A percentile compares a stretch with the other conserved stretches of the same genome.
These are phyloP conservation scores for Chalara sp. DNA, from an alignment of 2,329 filamentous ascomycete genomes.

Conservation along the genomic window DNA sequence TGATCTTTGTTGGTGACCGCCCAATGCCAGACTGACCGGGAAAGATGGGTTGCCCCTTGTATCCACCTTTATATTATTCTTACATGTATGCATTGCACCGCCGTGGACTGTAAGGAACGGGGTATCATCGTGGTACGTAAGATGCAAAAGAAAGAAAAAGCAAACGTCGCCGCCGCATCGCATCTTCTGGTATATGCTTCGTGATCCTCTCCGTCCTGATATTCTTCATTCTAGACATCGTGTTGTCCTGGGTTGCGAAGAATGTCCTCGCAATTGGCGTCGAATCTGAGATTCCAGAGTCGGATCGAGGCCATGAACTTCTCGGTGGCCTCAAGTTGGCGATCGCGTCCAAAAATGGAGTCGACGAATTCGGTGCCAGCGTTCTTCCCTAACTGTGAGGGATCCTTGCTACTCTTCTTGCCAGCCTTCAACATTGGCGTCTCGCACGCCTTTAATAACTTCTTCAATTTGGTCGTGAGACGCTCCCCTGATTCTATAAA, in stretches of 20 bases:
- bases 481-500: conserved; percentile 87
- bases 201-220: not conserved
- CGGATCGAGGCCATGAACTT: conserved; percentile 69
- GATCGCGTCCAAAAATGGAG: conserved; percentile 86
- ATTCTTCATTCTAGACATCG: conserved; percentile 1
- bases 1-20: conserved; percentile 4
- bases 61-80: conserved; percentile 9
- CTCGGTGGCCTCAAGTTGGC: conserved; percentile 84
- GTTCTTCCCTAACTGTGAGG: conserved; percentile 76
- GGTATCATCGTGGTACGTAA: conserved; percentile 10
- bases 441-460: conserved; percentile 85
- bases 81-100: conserved; percentile 7
- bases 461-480: conserved; percentile 77
- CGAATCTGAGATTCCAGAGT: conserved; percentile 83
- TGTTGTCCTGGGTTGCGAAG: conserved; percentile 47
- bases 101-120: conserved; percentile 5
- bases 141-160: conserved; percentile 8
- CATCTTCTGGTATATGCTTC: no score
- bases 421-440: conserved; percentile 89
- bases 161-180: not conserved
- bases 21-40: conserved; percentile 8
- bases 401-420: conserved; percentile 62
- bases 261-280: conserved; percentile 92
- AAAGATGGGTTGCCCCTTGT: conserved; percentile 8
- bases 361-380: conserved; percentile 94